A percentile compares a stretch with the other conserved stretches of the same genome.
Conservation (phyloP, 768 basidiomycete genomes). For the Leccinum disarticulatum region DNA sequence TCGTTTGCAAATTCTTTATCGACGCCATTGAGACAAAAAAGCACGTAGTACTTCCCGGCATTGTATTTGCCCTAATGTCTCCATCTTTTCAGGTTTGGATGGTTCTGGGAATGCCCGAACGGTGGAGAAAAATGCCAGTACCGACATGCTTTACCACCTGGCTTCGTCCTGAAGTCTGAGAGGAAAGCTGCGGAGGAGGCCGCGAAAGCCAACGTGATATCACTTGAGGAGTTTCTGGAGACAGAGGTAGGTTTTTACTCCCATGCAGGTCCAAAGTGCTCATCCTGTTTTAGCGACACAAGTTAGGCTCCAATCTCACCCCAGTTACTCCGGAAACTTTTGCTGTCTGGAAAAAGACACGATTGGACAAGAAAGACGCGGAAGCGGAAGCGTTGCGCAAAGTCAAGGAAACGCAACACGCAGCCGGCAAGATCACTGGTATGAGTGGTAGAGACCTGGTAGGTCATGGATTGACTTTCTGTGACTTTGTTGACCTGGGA, state of each 20-base stretch:
- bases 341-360: constrained; percentile 91
- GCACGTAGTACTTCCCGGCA: constrained; percentile 33
- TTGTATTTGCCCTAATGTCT: background rate
- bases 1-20: constrained; percentile 97
- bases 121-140: constrained; percentile 87
- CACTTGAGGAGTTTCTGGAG: constrained; percentile 95
- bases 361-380: constrained; percentile 93
- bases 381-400: constrained; percentile 80
- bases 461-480: constrained; percentile 25
- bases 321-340: constrained; percentile 93
- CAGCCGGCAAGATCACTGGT: constrained; percentile 87
- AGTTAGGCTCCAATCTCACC: constrained; percentile 85
- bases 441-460: constrained; percentile 97
- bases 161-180: constrained; percentile 93
- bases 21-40: constrained; percentile 93
- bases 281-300: constrained; percentile 70
- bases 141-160: constrained; percentile 92
- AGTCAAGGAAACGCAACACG: constrained; percentile 75
- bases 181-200: constrained; percentile 90
- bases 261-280: background rate
- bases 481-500: constrained; percentile 11
- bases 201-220: constrained; percentile 85
- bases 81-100: constrained; percentile 61
- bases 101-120: constrained; percentile 95
- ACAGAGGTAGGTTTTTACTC: constrained; percentile 71